These are phyloP conservation scores for Metschnikowia bowlesiae DNA, from an alignment of 805 yeast genomes.

Conservation along the genomic window DNA sequence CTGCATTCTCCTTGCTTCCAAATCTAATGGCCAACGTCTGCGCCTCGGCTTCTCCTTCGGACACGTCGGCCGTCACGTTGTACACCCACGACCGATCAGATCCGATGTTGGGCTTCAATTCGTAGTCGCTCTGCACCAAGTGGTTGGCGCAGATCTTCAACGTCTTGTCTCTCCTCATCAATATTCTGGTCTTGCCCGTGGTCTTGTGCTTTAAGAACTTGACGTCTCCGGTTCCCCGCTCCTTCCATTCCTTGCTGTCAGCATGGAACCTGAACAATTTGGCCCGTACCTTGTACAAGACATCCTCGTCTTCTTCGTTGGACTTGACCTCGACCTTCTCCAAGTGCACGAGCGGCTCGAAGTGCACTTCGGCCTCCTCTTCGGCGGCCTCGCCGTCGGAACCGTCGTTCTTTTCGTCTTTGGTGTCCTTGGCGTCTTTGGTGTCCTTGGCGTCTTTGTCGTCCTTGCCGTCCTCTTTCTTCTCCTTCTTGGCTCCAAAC, in stretches of 20 bases:
- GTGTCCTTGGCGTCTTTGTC: constrained; percentile 24
- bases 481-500: constrained; percentile 89
- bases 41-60: constrained; percentile 95
- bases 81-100: constrained; percentile 99
- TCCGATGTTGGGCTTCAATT: constrained; percentile 88
- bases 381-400: constrained; percentile 55
- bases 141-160: constrained; percentile 98
- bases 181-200: constrained; percentile 76
- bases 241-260: constrained; percentile 94
- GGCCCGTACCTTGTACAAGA: constrained; percentile 82
- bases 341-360: constrained; percentile 92
- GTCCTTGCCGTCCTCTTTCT: constrained; percentile 44
- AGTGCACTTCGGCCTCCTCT: constrained; percentile 82
- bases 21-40: constrained; percentile 95
- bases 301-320: constrained; percentile 87
- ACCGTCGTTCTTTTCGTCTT: constrained; percentile 34
- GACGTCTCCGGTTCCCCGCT: constrained; percentile 98
- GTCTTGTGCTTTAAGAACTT: constrained; percentile 88
- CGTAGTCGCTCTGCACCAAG: constrained; percentile 75
- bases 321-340: constrained; percentile 97
- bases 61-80: constrained; percentile 86
- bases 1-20: constrained; percentile 89
- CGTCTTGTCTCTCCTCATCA: constrained; percentile 99
- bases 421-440: constrained; percentile 31
- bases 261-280: constrained; percentile 87